Base-by-base conservation (phyloP, 495 filamentous ascomycete species). In the Collariella sp. region DNA sequence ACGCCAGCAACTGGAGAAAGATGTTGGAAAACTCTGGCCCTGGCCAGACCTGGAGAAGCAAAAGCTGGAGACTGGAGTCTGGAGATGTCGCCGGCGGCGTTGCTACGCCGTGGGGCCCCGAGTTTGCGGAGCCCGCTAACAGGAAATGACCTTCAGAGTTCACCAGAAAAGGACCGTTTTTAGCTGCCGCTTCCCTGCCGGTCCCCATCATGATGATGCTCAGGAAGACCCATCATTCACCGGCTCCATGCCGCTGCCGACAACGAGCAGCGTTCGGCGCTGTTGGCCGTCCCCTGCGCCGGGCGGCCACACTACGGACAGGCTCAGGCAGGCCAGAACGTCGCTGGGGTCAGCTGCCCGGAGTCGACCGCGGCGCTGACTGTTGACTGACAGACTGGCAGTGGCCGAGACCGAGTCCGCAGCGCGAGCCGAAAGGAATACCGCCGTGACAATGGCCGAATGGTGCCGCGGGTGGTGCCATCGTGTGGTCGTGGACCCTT, bases 131-230 rank as follows among this genome's bases (percentile, higher is more conserved):
- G 26, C 31, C 16, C 40, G 16, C 40, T 20, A 7, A 34, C 9
- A 10, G 13, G 6, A 15, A 24, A 24, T 7, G 19, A 34, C 46
- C n/a, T 5, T 11, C 23, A 26, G 18, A 38, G 18, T 29, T 34
- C 49, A 54, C 55, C 57, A 61, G 55, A 63, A 65, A 65, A 63
- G 63, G 63, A 65, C 63, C 63, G 63, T 65, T 65, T 65, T 57
- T 61, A 63, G 57, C 50, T 50, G 57, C 39, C 26, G 20, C 31
- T 9, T 45, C 63, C 60, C 39, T 50, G 57, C 33, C 12, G 15
- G 11, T 9, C 11, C 23, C 16, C 35, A 46, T 35, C 23, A 15
- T 11, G 18, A 46, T 35, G n/a, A 15, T 11, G 18, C 26, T 22
- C 51, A 24, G 20, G 29, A 45, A 36, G 13, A 20, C 9, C 12